A percentile compares a stretch with the other conserved stretches of the same genome.
phyloP scores from a whole-genome alignment of 2,329 filamentous ascomycete genomes.

The Xylariaceae sp. region DNA sequence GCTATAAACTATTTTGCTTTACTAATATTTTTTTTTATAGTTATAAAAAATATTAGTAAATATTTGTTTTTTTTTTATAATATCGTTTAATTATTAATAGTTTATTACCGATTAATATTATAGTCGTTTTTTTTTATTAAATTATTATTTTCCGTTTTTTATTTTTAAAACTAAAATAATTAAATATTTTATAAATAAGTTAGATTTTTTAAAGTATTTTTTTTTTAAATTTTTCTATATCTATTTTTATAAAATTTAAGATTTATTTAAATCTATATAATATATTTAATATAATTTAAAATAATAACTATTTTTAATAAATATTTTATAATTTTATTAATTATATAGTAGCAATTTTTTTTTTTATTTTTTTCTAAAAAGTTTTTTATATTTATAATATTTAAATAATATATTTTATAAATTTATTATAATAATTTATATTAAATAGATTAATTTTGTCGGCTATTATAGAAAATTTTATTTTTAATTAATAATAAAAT shows the following conservation, averaged over 20 bases:
- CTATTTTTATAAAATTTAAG: not conserved
- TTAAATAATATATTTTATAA: too few species aligned
- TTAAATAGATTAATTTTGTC: too few species aligned
- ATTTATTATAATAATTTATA: too few species aligned
- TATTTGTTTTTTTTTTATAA: not conserved
- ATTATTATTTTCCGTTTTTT: not conserved
- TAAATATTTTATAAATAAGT: not conserved
- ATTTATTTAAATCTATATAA: not conserved
- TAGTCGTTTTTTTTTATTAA: not conserved
- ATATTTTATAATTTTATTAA: not conserved
- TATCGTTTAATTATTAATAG: not conserved
- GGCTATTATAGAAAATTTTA: not conserved
- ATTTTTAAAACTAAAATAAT: not conserved
- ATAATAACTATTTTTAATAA: not conserved
- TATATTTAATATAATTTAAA: not conserved
- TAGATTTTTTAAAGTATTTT: not conserved
- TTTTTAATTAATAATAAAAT: not conserved
- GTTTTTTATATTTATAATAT: not conserved
- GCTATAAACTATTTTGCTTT: constrained; percentile 1
- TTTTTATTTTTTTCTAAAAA: not conserved
- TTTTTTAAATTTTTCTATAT: not conserved
- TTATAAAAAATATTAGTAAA: not conserved
- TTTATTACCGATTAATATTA: not conserved
- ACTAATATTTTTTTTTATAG: not conserved
- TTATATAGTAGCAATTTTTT: not conserved